A percentile compares a stretch with the other conserved stretches of the same genome.
Evolutionary conservation across 1,284 basidiomycete species (phyloP).

Genomic region (Trichosporon faecale): DNA sequence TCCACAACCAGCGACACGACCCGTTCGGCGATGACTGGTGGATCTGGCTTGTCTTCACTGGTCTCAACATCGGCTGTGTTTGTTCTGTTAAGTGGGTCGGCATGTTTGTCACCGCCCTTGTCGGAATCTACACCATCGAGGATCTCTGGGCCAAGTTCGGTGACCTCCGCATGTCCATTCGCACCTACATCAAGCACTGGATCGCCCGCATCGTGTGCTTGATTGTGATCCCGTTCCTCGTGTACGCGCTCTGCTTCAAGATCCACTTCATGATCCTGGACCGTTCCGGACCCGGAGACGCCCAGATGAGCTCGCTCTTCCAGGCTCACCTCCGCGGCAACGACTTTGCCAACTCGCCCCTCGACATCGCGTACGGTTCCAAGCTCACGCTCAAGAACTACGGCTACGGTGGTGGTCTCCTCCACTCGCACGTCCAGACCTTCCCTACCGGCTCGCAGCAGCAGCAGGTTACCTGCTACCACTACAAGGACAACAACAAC

Average conservation of each 20-base stretch:
- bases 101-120: slow-evolving; percentile 87
- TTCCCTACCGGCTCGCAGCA: slow-evolving; percentile 90
- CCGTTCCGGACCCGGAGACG: slow-evolving; percentile 91
- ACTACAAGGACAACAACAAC: slow-evolving; percentile 99
- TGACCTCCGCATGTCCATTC: slow-evolving; percentile 81
- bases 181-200: slow-evolving; percentile 89
- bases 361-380: slow-evolving; percentile 87
- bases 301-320: slow-evolving; percentile 98
- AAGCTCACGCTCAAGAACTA: slow-evolving; percentile 94
- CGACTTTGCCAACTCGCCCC: slow-evolving; percentile 81
- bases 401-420: slow-evolving; percentile 92
- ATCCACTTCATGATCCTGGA: slow-evolving; percentile 92
- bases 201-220: slow-evolving; percentile 78
- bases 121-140: slow-evolving; percentile 93
- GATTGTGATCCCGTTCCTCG: slow-evolving; percentile 81
- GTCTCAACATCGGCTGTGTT: slow-evolving; percentile 91
- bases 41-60: slow-evolving; percentile 88
- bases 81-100: slow-evolving; percentile 97
- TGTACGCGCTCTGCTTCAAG: slow-evolving; percentile 94
- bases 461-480: slow-evolving; percentile 98
- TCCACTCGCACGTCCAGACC: slow-evolving; percentile 94
- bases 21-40: slow-evolving; percentile 95
- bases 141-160: slow-evolving; percentile 99
- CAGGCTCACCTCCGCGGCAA: slow-evolving; percentile 96
- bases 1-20: slow-evolving; percentile 91